A percentile compares a stretch with the other conserved stretches of the same genome.
phyloP scores from a whole-genome alignment of 2,329 filamentous ascomycete genomes.

The Cercospora brassicicola region DNA sequence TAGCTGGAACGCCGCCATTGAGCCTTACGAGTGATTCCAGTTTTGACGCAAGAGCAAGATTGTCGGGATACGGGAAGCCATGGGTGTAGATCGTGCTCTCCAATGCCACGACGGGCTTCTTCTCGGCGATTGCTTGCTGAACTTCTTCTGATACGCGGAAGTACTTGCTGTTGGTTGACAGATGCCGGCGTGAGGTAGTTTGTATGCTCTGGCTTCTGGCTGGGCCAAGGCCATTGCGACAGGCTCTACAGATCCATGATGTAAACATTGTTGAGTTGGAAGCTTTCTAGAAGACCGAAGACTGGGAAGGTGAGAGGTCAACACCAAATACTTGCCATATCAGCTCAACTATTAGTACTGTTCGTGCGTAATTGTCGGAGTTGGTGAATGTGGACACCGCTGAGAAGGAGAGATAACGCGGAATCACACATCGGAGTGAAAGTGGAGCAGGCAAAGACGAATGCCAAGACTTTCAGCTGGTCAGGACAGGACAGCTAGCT shows the following conservation, averaged over 20 bases:
- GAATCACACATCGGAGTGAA: background rate
- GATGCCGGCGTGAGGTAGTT: constrained; percentile 1
- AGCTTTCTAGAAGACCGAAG: background rate
- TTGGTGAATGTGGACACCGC: background rate
- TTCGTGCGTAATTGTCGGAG: background rate
- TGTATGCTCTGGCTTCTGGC: background rate
- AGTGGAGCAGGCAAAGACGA: background rate
- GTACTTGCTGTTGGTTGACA: constrained; percentile 30
- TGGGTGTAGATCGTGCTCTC: constrained; percentile 98
- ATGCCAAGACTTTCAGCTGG: constrained; percentile 3
- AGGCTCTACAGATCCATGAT: constrained; percentile 26
- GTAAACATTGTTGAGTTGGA: background rate
- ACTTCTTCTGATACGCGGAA: constrained; percentile 81
- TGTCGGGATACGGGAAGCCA: constrained; percentile 70
- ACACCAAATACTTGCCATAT: background rate
- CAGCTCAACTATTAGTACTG: background rate
- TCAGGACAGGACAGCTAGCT: constrained; percentile 6
- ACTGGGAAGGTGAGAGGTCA: background rate
- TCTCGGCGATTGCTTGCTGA: constrained; percentile 68
- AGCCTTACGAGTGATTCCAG: constrained; percentile 79
- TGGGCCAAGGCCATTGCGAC: constrained; percentile 10
- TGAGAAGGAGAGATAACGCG: background rate
- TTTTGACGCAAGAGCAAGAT: constrained; percentile 71
- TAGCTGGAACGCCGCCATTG: constrained; percentile 82
- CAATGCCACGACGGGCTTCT: constrained; percentile 83